Percentiles rank a stretch among this genome's conserved stretches.
These are phyloP conservation scores for Coelastrella sp. DNA, from an alignment of 139 green algal genomes.

Conservation along the genomic window DNA sequence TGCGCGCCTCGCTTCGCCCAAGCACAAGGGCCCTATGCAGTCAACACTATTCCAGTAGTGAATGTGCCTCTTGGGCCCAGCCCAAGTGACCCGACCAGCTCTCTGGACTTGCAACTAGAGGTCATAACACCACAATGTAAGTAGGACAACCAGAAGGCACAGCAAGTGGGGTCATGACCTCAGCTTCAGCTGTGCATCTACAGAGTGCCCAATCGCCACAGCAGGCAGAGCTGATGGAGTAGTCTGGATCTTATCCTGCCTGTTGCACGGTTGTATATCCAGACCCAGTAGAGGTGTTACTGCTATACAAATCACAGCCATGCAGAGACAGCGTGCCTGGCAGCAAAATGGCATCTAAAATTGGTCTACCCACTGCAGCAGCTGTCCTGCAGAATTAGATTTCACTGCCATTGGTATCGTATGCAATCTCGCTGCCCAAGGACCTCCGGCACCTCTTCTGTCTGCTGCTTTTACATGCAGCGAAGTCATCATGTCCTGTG, in stretches of 20 bases:
- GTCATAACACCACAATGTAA: slow-evolving; percentile 13
- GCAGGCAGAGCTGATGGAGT: no score
- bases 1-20: slow-evolving; percentile 6
- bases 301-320: no score
- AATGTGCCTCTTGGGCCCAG: slow-evolving; percentile 31
- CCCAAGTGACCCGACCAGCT: slow-evolving; percentile 30
- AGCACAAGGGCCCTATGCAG: neutral
- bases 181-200: neutral
- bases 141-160: neutral
- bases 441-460: neutral
- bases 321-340: no score
- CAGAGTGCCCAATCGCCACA: neutral
- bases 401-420: no score
- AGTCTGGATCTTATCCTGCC: no score
- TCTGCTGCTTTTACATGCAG: neutral
- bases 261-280: no score
- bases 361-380: no score
- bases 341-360: no score
- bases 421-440: neutral
- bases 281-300: no score
- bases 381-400: no score
- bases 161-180: neutral
- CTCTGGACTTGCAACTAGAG: slow-evolving; percentile 30
- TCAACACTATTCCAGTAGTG: neutral
- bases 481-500: slow-evolving; percentile 4